These are phyloP conservation scores for Diutina pseudorugosa DNA, from an alignment of 1,139 yeast species.

Conservation along the genomic window DNA sequence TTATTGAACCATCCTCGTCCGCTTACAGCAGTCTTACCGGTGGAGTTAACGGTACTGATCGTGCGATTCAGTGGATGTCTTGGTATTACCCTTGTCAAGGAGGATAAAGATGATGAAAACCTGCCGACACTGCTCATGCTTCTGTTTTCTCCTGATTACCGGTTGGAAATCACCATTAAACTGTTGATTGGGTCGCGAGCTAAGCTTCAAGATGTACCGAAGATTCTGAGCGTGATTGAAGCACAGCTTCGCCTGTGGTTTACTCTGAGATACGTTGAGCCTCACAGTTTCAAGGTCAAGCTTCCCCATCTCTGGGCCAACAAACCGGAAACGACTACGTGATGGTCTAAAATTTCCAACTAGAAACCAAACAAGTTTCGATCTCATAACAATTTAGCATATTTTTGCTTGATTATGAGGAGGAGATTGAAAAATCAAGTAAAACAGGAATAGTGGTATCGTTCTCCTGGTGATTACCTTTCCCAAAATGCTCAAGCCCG, in stretches of 20 bases:
- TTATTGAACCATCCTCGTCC: constrained; percentile 79
- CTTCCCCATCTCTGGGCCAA: constrained; percentile 84
- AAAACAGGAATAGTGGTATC: too few relatives aligned
- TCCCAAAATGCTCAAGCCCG: too few relatives aligned
- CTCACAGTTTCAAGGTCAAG: constrained; percentile 73
- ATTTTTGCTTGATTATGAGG: too few relatives aligned
- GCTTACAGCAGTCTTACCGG: constrained; percentile 74
- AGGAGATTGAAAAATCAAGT: too few relatives aligned
- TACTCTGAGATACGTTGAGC: constrained; percentile 85
- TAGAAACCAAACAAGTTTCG: too few relatives aligned
- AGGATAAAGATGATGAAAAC: constrained; percentile 25
- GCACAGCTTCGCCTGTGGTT: constrained; percentile 80
- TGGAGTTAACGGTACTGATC: constrained; percentile 72
- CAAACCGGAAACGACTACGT: background rate
- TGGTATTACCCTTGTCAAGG: constrained; percentile 60
- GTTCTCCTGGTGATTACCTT: too few relatives aligned
- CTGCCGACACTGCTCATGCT: constrained; percentile 58
- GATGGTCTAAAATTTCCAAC: too few relatives aligned
- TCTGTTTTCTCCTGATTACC: constrained; percentile 83
- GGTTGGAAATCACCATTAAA: constrained; percentile 74
- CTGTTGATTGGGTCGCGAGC: constrained; percentile 90
- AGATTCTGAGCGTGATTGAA: constrained; percentile 76
- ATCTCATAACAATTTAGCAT: too few relatives aligned
- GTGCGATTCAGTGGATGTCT: constrained; percentile 90
- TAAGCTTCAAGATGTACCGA: constrained; percentile 85